Evolutionary conservation across 306 rosid genomes (phyloP).

Genomic region (Arachis hypogaea): DNA sequence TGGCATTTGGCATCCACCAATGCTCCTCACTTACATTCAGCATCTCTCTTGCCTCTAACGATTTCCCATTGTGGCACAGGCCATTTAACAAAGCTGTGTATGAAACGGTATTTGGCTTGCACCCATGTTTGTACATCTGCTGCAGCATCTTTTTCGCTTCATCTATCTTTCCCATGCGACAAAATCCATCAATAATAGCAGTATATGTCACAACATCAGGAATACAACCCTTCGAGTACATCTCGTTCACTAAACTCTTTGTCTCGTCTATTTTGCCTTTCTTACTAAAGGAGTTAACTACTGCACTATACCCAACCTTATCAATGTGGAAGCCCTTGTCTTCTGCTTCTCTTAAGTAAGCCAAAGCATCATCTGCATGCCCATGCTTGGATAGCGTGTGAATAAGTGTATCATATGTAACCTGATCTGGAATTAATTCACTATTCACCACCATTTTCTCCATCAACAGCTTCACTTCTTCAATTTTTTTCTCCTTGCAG

Average conservation of each 20-base stretch:
- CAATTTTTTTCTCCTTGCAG: conserved; percentile 65
- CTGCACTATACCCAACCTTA: conserved; percentile 84
- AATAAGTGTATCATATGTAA: conserved; percentile 78
- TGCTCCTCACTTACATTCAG: conserved; percentile 74
- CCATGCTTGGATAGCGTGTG: conserved; percentile 76
- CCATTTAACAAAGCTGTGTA: conserved; percentile 80
- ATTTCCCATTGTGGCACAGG: conserved; percentile 78
- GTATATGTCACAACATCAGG: conserved; percentile 93
- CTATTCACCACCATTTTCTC: conserved; percentile 58
- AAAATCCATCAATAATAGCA: conserved; percentile 72
- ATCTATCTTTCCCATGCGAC: conserved; percentile 70
- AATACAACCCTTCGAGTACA: conserved; percentile 69
- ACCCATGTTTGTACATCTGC: conserved; percentile 84
- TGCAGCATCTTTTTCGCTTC: conserved; percentile 85
- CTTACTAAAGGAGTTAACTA: conserved; percentile 80
- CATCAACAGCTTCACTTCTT: conserved; percentile 62
- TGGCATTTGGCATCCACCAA: conserved; percentile 86
- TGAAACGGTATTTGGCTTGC: conserved; percentile 81
- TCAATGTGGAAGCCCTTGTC: conserved; percentile 66
- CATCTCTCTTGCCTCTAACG: conserved; percentile 81
- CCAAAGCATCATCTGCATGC: conserved; percentile 71
- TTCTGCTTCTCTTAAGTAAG: conserved; percentile 77
- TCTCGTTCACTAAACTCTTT: conserved; percentile 67
- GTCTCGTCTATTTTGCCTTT: conserved; percentile 65
- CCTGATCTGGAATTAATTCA: conserved; percentile 72